phyloP scores from a whole-genome alignment of 2,329 filamentous ascomycete species.

The Alternaria hordeiaustralica region DNA sequence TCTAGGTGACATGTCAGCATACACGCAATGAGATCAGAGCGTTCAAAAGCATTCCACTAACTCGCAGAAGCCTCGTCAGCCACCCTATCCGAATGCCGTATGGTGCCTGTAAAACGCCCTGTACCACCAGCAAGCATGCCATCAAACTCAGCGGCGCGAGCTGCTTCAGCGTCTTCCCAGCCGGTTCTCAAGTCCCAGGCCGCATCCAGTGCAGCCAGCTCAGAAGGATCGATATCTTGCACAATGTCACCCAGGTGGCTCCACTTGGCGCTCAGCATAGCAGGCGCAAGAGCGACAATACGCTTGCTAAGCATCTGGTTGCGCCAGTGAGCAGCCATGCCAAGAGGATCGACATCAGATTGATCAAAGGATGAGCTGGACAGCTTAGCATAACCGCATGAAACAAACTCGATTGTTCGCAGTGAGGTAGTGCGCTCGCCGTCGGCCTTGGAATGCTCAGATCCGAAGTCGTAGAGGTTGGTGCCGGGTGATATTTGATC shows the following conservation, averaged over 20 bases:
- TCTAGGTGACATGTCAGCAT: neutral
- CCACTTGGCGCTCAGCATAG: constrained; percentile 50
- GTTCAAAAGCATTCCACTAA: constrained; percentile 18
- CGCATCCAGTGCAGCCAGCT: constrained; percentile 42
- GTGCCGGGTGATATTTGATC: constrained; percentile 58
- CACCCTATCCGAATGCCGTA: constrained; percentile 30
- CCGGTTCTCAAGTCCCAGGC: constrained; percentile 42
- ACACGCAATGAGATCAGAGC: neutral
- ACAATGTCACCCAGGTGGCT: constrained; percentile 49
- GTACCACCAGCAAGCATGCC: constrained; percentile 50
- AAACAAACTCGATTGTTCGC: constrained; percentile 60
- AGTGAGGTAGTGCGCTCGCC: constrained; percentile 43
- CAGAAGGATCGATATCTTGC: constrained; percentile 43
- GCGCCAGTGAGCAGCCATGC: constrained; percentile 9
- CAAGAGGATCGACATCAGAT: constrained; percentile 33
- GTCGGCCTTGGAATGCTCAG: constrained; percentile 42
- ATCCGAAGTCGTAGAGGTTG: constrained; percentile 52
- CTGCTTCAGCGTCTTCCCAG: constrained; percentile 42
- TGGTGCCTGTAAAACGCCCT: constrained; percentile 48
- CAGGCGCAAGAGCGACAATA: constrained; percentile 32
- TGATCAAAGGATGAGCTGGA: constrained; percentile 42
- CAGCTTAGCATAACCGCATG: constrained; percentile 66
- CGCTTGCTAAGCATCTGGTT: constrained; percentile 39
- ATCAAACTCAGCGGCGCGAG: constrained; percentile 51
- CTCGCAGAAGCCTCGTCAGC: constrained; percentile 15